These are phyloP conservation scores for Bipolaris gigantea DNA, from an alignment of 2,329 filamentous ascomycete genomes.

Conservation along the genomic window DNA sequence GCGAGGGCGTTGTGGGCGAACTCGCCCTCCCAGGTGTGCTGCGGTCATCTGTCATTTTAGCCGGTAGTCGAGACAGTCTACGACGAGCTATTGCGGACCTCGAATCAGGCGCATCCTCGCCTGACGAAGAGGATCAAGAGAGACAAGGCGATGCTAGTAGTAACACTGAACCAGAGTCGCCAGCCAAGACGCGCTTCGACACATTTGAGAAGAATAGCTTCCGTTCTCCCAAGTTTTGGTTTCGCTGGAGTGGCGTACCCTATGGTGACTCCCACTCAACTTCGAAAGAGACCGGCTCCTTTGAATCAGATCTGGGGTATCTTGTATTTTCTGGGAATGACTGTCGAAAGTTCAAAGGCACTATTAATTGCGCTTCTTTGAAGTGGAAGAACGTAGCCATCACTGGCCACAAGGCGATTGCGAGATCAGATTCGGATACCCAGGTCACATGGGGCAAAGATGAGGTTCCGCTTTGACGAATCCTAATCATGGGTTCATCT, in stretches of 20 bases:
- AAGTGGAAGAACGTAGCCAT: slow-evolving; percentile 28
- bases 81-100: slow-evolving; percentile 7
- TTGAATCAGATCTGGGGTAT: slow-evolving; percentile 23
- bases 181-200: slow-evolving; percentile 18
- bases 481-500: too few relatives aligned
- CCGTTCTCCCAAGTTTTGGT: slow-evolving; percentile 32
- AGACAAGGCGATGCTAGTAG: background rate
- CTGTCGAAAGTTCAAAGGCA: slow-evolving; percentile 31
- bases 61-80: slow-evolving; percentile 23
- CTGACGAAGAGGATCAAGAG: background rate
- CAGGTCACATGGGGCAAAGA: slow-evolving; percentile 15
- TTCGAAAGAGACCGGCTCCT: background rate
- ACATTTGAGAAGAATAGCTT: slow-evolving; percentile 34
- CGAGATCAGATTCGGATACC: slow-evolving; percentile 21
- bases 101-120: slow-evolving; percentile 5
- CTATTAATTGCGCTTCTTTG: slow-evolving; percentile 21
- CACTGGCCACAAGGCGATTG: slow-evolving; percentile 21
- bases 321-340: slow-evolving; percentile 26
- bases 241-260: slow-evolving; percentile 24
- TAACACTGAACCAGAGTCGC: slow-evolving; percentile 5
- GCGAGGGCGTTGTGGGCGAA: slow-evolving; percentile 25
- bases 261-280: background rate
- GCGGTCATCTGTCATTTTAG: slow-evolving; percentile 19
- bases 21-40: slow-evolving; percentile 20
- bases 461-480: background rate